A percentile compares a stretch with the other conserved stretches of the same genome.
These are phyloP conservation scores for Metarhizium guizhouense DNA, from an alignment of 2,329 filamentous ascomycete species.

Conservation along the genomic window DNA sequence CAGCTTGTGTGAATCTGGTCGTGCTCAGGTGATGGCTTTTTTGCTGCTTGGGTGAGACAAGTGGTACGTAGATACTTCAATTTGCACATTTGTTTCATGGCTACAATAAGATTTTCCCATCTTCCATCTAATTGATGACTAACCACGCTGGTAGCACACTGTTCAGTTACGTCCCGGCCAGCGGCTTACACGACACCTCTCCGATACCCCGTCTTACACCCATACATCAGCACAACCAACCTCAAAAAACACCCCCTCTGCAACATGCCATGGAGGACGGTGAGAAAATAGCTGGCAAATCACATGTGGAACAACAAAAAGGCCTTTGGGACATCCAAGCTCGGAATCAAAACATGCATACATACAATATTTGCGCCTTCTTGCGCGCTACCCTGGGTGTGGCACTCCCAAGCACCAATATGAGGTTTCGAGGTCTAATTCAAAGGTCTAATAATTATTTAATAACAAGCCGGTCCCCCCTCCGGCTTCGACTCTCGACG, in stretches of 20 bases:
- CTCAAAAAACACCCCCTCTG: too few relatives aligned
- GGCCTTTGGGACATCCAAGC: not conserved
- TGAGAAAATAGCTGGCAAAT: too few relatives aligned
- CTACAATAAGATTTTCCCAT: not conserved
- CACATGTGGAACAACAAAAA: not conserved
- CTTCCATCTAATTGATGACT: too few relatives aligned
- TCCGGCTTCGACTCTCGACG: not conserved
- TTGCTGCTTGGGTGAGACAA: not conserved
- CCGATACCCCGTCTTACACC: not conserved
- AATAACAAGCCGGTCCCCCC: not conserved
- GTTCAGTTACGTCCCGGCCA: not conserved
- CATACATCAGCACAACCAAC: too few relatives aligned
- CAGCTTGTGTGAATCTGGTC: not conserved
- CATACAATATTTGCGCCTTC: not conserved
- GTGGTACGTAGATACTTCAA: not conserved
- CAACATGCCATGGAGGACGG: too few relatives aligned
- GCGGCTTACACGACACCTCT: not conserved
- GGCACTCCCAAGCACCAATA: not conserved
- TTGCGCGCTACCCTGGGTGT: not conserved
- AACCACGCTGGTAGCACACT: too few relatives aligned
- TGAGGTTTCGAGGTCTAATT: conserved; percentile 4
- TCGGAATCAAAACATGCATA: not conserved
- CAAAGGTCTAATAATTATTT: conserved; percentile 4
- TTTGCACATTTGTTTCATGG: not conserved
- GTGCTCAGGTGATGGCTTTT: not conserved